These are phyloP conservation scores for Diaporthe destruens DNA, from an alignment of 2,329 filamentous ascomycete species.

Conservation along the genomic window DNA sequence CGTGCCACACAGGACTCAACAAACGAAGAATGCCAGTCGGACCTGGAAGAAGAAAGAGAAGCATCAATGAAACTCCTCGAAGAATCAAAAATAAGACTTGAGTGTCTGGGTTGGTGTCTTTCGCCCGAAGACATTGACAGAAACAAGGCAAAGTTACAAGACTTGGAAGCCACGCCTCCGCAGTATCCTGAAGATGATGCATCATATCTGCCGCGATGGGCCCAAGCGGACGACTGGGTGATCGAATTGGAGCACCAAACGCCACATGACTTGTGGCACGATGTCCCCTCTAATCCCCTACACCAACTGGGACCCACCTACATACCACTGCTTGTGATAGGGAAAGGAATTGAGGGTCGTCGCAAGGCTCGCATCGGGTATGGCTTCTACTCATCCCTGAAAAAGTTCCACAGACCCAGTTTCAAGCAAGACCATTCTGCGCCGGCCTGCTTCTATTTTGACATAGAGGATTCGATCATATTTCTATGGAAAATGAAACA, in stretches of 20 bases:
- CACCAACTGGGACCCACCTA: background rate
- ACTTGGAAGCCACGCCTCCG: background rate
- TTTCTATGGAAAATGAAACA: background rate
- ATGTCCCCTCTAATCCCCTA: background rate
- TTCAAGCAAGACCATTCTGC: background rate
- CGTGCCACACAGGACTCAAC: background rate
- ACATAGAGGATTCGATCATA: background rate
- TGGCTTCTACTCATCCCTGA: background rate
- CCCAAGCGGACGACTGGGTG: background rate
- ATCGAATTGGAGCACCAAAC: background rate
- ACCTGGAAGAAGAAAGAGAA: background rate
- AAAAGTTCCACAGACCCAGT: background rate
- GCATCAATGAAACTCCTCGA: background rate
- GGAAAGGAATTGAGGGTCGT: background rate
- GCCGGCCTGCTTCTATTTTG: background rate
- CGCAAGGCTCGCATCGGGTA: background rate
- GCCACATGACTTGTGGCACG: background rate
- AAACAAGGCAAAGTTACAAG: background rate
- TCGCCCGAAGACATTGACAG: background rate
- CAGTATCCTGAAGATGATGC: background rate
- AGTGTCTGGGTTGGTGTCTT: background rate
- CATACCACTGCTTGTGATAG: background rate
- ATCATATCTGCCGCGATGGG: background rate
- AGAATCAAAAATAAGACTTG: background rate
- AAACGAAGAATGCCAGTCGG: too few species aligned